Evolutionary conservation across 306 rosid species (phyloP).

Genomic region (Glycine soja): DNA sequence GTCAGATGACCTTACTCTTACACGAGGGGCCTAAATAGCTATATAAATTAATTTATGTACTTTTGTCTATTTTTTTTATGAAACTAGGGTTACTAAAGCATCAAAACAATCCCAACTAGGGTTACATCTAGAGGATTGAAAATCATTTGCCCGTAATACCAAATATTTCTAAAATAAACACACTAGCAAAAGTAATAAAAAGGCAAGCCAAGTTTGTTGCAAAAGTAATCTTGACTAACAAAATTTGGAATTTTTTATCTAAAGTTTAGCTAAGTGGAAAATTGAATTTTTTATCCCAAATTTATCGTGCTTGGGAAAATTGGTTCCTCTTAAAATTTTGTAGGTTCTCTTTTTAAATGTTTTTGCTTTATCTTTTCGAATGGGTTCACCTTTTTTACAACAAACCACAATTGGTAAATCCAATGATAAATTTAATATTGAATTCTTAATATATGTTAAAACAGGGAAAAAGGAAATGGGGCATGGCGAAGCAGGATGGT

Average conservation of each 20-base stretch:
- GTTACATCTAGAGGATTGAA: no score
- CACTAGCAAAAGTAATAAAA: no score
- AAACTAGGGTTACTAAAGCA: no score
- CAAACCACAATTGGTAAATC: not conserved
- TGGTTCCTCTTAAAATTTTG: not conserved
- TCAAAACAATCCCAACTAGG: no score
- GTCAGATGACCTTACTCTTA: not conserved
- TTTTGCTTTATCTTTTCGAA: not conserved
- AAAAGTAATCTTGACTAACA: no score
- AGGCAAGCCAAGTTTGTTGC: no score
- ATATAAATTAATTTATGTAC: not conserved
- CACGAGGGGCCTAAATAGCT: not conserved
- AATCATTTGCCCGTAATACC: no score
- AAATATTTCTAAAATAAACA: no score
- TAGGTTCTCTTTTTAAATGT: not conserved
- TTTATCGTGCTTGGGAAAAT: not conserved
- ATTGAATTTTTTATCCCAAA: not conserved
- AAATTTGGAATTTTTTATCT: no score
- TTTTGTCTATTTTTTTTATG: not conserved
- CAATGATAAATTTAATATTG: not conserved
- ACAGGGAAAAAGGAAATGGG: slow-evolving; percentile 62
- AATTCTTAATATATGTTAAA: not conserved
- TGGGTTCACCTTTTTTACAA: not conserved
- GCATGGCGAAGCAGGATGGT: slow-evolving; percentile 90
- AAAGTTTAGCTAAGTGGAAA: not conserved